phyloP scores from a whole-genome alignment of 345 rosid species.

The Hypericum androsaemum region DNA sequence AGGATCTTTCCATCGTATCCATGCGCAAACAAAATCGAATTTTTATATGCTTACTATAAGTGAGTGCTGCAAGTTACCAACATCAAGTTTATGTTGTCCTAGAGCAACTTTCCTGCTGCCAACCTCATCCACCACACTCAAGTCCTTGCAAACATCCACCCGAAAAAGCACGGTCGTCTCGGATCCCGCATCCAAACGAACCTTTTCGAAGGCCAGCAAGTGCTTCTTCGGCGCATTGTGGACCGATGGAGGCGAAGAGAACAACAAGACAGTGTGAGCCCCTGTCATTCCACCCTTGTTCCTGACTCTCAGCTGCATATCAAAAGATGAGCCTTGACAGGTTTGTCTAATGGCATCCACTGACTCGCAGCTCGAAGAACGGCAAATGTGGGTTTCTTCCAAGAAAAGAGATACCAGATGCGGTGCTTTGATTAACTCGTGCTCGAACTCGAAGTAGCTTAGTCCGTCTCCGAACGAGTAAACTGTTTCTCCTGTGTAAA shows the following conservation, averaged over 20 bases:
- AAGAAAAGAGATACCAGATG: slow-evolving; percentile 30
- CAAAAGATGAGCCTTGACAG: slow-evolving; percentile 41
- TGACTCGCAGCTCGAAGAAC: slow-evolving; percentile 47
- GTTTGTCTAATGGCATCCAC: slow-evolving; percentile 30
- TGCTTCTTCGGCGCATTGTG: slow-evolving; percentile 66
- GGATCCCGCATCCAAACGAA: slow-evolving; percentile 26
- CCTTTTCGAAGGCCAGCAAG: slow-evolving; percentile 57
- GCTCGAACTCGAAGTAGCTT: slow-evolving; percentile 46
- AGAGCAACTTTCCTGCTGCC: slow-evolving; percentile 53
- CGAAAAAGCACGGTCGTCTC: slow-evolving; percentile 38
- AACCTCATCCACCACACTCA: slow-evolving; percentile 58
- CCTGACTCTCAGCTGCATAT: slow-evolving; percentile 39
- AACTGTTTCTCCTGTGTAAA: slow-evolving; percentile 80
- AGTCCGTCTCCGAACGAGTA: slow-evolving; percentile 82
- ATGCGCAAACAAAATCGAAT: neutral
- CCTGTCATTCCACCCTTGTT: slow-evolving; percentile 45
- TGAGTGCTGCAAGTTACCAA: slow-evolving; percentile 56
- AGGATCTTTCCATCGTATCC: neutral
- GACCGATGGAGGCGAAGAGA: slow-evolving; percentile 54
- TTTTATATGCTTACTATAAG: slow-evolving; percentile 48
- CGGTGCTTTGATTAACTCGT: slow-evolving; percentile 52
- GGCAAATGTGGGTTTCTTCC: slow-evolving; percentile 44
- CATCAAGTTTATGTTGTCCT: slow-evolving; percentile 62
- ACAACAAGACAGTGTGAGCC: slow-evolving; percentile 66
- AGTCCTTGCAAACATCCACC: slow-evolving; percentile 66